Conservation (phyloP, 257 asterid genomes). For the Salvia hispanica region DNA sequence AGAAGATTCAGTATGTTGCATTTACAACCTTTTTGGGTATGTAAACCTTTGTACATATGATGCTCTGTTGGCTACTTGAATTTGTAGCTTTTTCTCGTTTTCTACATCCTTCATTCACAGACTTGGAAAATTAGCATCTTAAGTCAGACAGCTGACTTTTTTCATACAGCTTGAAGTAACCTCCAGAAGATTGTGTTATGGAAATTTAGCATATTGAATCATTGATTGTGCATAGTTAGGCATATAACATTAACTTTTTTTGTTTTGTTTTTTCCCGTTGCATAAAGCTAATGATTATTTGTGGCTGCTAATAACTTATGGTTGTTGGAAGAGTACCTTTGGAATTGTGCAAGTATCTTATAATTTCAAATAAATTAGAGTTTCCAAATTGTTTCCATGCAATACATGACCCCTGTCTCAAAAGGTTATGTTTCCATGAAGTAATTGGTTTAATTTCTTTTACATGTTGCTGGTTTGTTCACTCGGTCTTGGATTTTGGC, state of each 20-base stretch:
- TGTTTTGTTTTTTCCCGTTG: neutral
- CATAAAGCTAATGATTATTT: neutral
- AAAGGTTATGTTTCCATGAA: neutral
- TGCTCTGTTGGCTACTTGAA: conserved; percentile 8
- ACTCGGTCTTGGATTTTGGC: neutral
- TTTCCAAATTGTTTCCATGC: conserved; percentile 11
- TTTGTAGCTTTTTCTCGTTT: conserved; percentile 3
- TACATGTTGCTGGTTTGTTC: neutral
- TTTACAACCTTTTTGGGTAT: conserved; percentile 87
- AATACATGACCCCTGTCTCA: neutral
- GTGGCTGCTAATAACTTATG: neutral
- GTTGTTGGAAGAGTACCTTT: neutral
- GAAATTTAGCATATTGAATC: neutral
- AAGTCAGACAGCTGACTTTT: conserved; percentile 9
- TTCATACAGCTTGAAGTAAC: conserved; percentile 15
- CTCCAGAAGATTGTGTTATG: neutral
- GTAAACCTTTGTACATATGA: conserved; percentile 30
- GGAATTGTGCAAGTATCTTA: neutral
- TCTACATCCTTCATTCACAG: neutral
- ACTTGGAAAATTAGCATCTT: conserved; percentile 4
- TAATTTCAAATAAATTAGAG: neutral
- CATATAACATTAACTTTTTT: conserved; percentile 5
- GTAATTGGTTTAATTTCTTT: neutral
- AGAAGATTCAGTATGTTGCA: conserved; percentile 89
- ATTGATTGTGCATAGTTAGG: conserved; percentile 6